Percentiles rank a stretch among this genome's conserved stretches.
These are phyloP conservation scores for Marasmius tenuissimus DNA, from an alignment of 1,284 basidiomycete species.

Conservation along the genomic window DNA sequence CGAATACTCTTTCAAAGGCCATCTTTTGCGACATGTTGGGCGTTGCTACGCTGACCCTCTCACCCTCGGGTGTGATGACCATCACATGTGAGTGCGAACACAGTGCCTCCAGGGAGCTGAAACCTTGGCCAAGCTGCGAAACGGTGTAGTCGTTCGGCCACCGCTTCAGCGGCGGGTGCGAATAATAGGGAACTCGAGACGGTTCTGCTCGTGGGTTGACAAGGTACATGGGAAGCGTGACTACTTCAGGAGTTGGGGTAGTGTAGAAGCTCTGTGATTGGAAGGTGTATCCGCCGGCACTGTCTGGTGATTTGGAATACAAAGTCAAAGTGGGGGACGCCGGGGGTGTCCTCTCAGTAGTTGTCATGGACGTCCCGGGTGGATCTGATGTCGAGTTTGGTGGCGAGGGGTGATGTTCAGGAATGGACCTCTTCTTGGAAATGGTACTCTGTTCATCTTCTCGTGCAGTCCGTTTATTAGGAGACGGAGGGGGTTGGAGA, in stretches of 20 bases:
- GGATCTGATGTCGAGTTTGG: not conserved
- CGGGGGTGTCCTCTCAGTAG: slow-evolving; percentile 18
- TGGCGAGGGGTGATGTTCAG: too few relatives aligned
- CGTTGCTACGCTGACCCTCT: not conserved
- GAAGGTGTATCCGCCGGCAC: slow-evolving; percentile 2
- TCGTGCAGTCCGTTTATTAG: slow-evolving; percentile 22
- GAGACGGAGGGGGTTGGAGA: slow-evolving; percentile 30
- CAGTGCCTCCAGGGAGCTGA: slow-evolving; percentile 34
- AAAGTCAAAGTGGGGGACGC: slow-evolving; percentile 3
- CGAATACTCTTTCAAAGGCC: slow-evolving; percentile 66
- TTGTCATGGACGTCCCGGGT: slow-evolving; percentile 11
- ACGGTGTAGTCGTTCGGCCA: slow-evolving; percentile 75
- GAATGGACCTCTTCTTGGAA: not conserved
- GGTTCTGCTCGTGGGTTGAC: slow-evolving; percentile 21
- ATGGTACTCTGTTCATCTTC: slow-evolving; percentile 9
- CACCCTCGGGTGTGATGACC: not conserved
- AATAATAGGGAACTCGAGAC: slow-evolving; percentile 44
- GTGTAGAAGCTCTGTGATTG: slow-evolving; percentile 15
- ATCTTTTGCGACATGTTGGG: slow-evolving; percentile 50
- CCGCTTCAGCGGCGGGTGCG: slow-evolving; percentile 58
- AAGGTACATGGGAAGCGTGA: slow-evolving; percentile 22
- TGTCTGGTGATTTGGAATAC: not conserved
- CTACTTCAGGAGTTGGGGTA: slow-evolving; percentile 14
- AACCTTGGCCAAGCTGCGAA: slow-evolving; percentile 56
- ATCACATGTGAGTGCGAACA: slow-evolving; percentile 7